phyloP scores from a whole-genome alignment of 2,329 filamentous ascomycete genomes.

The Microdochium trichocladiopsis region DNA sequence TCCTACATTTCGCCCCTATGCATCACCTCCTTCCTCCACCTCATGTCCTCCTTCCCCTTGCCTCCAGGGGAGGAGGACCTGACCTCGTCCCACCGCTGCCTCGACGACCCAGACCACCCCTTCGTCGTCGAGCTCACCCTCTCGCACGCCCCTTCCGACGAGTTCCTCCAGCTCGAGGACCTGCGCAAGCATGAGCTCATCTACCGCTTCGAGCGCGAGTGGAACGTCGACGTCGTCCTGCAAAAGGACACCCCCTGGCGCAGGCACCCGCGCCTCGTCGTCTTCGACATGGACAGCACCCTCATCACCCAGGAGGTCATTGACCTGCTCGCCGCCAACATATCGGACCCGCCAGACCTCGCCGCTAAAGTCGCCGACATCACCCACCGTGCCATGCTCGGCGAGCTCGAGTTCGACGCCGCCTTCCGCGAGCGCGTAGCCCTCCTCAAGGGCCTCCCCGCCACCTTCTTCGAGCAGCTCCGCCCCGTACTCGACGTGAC shows the following conservation, averaged over 20 bases:
- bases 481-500: conserved; percentile 73
- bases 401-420: conserved; percentile 84
- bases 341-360: conserved; percentile 66
- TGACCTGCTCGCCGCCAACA: conserved; percentile 81
- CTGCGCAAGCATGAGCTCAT: conserved; percentile 75
- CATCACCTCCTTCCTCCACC: conserved; percentile 58
- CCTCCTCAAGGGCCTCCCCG: conserved; percentile 74
- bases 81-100: conserved; percentile 55
- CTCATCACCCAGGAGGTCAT: conserved; percentile 97
- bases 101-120: conserved; percentile 53
- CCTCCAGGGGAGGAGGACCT: conserved; percentile 43
- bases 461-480: conserved; percentile 71
- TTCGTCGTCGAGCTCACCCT: conserved; percentile 61
- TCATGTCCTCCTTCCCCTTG: conserved; percentile 56
- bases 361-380: conserved; percentile 79
- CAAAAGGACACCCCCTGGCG: conserved; percentile 69
- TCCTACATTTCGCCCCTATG: conserved; percentile 59
- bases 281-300: conserved; percentile 99
- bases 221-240: conserved; percentile 79
- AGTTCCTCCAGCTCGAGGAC: conserved; percentile 61
- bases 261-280: conserved; percentile 75
- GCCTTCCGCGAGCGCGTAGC: conserved; percentile 76
- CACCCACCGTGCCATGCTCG: conserved; percentile 90
- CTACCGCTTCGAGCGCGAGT: conserved; percentile 78
- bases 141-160: conserved; percentile 49